Base-by-base conservation (phyloP, 2,329 filamentous ascomycete genomes). In the Teratosphaeria epicoccoides region DNA sequence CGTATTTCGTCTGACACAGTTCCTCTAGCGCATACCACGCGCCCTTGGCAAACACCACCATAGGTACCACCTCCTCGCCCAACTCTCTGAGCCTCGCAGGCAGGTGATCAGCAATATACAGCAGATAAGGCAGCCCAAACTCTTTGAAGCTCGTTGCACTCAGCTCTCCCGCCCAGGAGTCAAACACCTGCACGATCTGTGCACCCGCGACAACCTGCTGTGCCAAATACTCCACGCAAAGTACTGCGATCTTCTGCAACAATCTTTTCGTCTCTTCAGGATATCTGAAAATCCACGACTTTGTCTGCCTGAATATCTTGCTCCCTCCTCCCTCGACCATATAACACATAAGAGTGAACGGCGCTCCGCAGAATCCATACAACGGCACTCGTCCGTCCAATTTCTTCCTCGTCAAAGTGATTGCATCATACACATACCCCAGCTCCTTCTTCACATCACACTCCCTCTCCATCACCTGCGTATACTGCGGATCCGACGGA, bases 241-340 rank as follows among this genome's bases (percentile, higher is more conserved):
- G 79, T 66, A 95, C 88, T 14, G 93, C 80, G 64, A 98, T 95
- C 77, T 95, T 96, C 67, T 88, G 82, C 57, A 98, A 73, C 58
- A 98, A 72, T 55, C 77, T 81, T 74, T 93, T 89, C 55, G 84
- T 83, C 67, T 86, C 88, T 57, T 86, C 77, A 0, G 86, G 79
- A 64, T 96, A 88, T 70, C 82, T 88, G 77, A 91, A 98, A 55
- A 97, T 83, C 93, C 93, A 98, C 24, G 87, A 95, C 79, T 98
- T 98, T 64, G 82, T 85, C 71, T 95, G 84, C 54, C 87, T 83
- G 73, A 97, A 97, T 66, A 97, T 76, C 75, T 97, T 97, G 61
- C 86, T 94, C 43, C 93, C 93, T 46, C 93, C 93, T 14, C 93
- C 93, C 71, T 98, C 93, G 17, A 97, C 88, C 93, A 98, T 98